Base-by-base conservation (phyloP, 768 basidiomycete genomes). In the Suillus lakei region DNA sequence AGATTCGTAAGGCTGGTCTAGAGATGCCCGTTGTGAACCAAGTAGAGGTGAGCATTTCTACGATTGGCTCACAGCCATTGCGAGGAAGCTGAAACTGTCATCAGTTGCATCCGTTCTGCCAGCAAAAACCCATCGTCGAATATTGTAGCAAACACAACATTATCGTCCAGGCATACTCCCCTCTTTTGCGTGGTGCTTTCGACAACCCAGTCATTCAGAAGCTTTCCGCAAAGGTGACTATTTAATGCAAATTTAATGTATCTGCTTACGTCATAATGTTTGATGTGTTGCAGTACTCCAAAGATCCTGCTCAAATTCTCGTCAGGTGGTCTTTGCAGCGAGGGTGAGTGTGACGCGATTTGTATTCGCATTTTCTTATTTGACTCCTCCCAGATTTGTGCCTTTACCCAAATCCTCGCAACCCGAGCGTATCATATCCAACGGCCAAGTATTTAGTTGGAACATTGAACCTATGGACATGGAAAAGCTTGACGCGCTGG, bases 321-420 rank as follows among this genome's bases (percentile, higher is more conserved):
- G 78, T 95, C 62, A 86, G 93, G 16, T 96, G 93, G 92, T 93
- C 92, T 18, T 79, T 97, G 18, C 94, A 96, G 72, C 85, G 83
- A 69, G 86, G 87, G 89, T 90, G 69, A 64, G 83, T 75, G 41
- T 23, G 32, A 6, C 15, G 28, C 50, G 69, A 15, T 43, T 8
- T 46, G 56, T n/a, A 36, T 48, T 51, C 26, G 23, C 41, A 44
- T 51, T 9, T 50, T 32, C 64, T 67, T 16, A 70, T 23, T 18
- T 39, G 7, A 39, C 32, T 32, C 32, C 4, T 3, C 36, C 16
- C 34, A 84, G 83, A 36, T 84, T 79, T 64, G 77, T 82, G 12
- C 83, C 83, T 12, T 72, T 87, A 0, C 85, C 85, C 12, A 87
- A 87, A 69, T 82, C 82, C 5, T 80, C 81, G 34, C 81, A 77